A percentile compares a stretch with the other conserved stretches of the same genome.
Conservation (phyloP, 1,139 yeast species). For the Hemisphaericaspora subhashii region DNA sequence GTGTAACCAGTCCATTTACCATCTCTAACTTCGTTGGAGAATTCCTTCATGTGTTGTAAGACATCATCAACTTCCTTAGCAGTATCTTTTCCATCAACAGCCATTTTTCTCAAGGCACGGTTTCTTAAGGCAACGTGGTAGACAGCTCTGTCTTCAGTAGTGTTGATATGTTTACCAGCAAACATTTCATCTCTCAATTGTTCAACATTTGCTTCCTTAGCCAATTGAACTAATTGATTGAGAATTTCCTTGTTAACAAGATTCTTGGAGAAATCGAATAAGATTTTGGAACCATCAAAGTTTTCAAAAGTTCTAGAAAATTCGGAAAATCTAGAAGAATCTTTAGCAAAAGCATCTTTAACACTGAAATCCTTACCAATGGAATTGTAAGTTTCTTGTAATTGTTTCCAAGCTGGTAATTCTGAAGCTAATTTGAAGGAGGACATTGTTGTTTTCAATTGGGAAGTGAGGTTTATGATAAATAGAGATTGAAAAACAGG, state of each 20-base stretch:
- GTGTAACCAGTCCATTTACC: conserved; percentile 97
- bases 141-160: conserved; percentile 95
- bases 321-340: conserved; percentile 72
- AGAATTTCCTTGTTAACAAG: conserved; percentile 83
- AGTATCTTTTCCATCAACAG: conserved; percentile 86
- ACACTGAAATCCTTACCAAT: conserved; percentile 70
- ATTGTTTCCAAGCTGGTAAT: conserved; percentile 80
- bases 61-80: conserved; percentile 89
- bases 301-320: conserved; percentile 75
- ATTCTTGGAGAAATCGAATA: conserved; percentile 95
- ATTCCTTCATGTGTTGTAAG: conserved; percentile 93
- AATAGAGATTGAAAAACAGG: conserved; percentile 5
- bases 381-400: conserved; percentile 67
- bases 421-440: conserved; percentile 67
- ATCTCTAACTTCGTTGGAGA: conserved; percentile 82
- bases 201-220: conserved; percentile 88
- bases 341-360: conserved; percentile 72
- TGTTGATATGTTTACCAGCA: conserved; percentile 89
- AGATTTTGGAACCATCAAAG: conserved; percentile 81
- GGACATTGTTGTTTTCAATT: conserved; percentile 23
- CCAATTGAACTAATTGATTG: conserved; percentile 66
- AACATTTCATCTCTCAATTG: conserved; percentile 87
- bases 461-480: conserved; percentile 3
- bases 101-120: conserved; percentile 78
- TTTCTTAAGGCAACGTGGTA: conserved; percentile 96